These are phyloP conservation scores for Aspergillus cristatus DNA, from an alignment of 495 filamentous ascomycete genomes.

Conservation along the genomic window DNA sequence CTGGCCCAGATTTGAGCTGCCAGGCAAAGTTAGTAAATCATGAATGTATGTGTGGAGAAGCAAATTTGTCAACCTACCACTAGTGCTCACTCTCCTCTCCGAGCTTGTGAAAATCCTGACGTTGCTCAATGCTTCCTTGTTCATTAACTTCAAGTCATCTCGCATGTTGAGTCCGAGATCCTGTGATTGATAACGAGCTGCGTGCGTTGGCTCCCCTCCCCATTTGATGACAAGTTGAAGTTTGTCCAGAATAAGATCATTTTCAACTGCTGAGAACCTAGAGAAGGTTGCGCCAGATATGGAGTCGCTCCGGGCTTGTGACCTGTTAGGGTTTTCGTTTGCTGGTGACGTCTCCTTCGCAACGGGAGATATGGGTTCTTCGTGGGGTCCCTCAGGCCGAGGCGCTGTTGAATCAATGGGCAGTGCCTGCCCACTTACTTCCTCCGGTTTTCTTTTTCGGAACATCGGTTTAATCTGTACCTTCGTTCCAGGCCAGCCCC, in stretches of 20 bases:
- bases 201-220: constrained; percentile 97
- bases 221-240: constrained; percentile 97
- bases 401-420: constrained; percentile 1
- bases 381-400: constrained; percentile 5
- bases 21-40: not conserved
- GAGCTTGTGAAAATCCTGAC: constrained; percentile 91
- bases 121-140: constrained; percentile 80
- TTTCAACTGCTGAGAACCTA: constrained; percentile 78
- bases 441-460: constrained; percentile 62
- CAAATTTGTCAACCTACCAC: constrained; percentile 41
- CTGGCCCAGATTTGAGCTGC: constrained; percentile 89
- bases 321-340: constrained; percentile 18
- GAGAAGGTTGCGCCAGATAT: constrained; percentile 80
- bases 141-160: constrained; percentile 89
- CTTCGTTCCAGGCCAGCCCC: constrained; percentile 89
- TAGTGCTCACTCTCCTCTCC: constrained; percentile 86
- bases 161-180: constrained; percentile 92
- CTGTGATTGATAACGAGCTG: constrained; percentile 89
- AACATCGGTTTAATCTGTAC: constrained; percentile 99
- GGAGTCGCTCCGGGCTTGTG: constrained; percentile 66
- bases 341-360: constrained; percentile 11
- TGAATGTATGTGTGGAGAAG: not conserved
- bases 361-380: constrained; percentile 18
- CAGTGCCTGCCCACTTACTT: constrained; percentile 26
- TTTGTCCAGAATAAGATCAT: constrained; percentile 86